Conservation (phyloP, 1,284 basidiomycete genomes). For the Naganishia liquefaciens region DNA sequence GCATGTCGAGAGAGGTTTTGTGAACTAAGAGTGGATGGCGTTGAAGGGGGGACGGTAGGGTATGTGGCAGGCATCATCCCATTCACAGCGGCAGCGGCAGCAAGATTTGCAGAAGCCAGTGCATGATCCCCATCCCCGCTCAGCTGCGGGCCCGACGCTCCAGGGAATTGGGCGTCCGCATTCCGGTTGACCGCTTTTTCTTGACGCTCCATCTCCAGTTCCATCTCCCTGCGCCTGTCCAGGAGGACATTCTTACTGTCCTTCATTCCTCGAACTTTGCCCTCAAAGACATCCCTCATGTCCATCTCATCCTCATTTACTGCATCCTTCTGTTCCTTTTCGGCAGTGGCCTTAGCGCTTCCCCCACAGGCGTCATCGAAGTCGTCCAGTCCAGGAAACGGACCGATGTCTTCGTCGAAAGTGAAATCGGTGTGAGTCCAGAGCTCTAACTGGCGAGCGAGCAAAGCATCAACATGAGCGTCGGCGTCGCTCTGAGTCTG, state of each 20-base stretch:
- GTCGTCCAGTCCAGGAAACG: constrained; percentile 20
- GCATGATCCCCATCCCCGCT: neutral
- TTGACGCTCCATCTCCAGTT: constrained; percentile 14
- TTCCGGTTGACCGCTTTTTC: constrained; percentile 4
- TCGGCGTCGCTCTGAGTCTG: constrained; percentile 16
- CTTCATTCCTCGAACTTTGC: constrained; percentile 30
- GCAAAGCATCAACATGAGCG: constrained; percentile 24
- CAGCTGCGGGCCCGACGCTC: neutral
- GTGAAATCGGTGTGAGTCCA: constrained; percentile 35
- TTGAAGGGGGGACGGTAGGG: constrained; percentile 1
- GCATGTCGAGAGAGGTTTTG: constrained; percentile 2
- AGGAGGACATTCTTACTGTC: constrained; percentile 29
- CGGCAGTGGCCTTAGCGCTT: neutral
- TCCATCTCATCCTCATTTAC: constrained; percentile 31
- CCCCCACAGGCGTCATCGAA: constrained; percentile 9
- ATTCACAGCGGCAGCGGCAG: constrained; percentile 10
- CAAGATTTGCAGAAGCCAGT: constrained; percentile 11
- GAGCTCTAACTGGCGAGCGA: constrained; percentile 29
- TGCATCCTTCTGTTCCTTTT: constrained; percentile 21
- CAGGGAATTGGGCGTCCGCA: neutral
- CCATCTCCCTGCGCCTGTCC: constrained; percentile 26
- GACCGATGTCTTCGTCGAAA: constrained; percentile 29
- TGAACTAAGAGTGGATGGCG: constrained; percentile 6
- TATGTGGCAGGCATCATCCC: constrained; percentile 6
- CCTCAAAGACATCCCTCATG: constrained; percentile 28